Evolutionary conservation across 2,329 filamentous ascomycete genomes (phyloP).

Genomic region (Colletotrichum incanum): DNA sequence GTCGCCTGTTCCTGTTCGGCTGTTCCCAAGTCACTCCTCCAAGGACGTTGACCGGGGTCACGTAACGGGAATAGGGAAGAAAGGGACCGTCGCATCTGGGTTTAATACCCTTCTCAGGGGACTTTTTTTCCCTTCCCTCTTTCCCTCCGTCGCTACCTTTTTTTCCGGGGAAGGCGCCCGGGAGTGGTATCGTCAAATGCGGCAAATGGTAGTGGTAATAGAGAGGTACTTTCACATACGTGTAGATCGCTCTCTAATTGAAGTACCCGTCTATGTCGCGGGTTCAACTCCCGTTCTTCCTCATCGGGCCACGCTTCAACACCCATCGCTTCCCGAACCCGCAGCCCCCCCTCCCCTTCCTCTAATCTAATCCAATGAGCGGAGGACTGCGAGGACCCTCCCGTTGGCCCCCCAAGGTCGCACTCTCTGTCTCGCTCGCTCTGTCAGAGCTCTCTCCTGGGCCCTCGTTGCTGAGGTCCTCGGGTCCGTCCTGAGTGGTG

Average conservation of each 20-base stretch:
- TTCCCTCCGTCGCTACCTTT: neutral
- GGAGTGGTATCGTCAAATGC: conserved; percentile 17
- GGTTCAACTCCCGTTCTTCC: neutral
- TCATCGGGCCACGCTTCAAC: conserved; percentile 23
- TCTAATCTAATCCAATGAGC: conserved; percentile 39
- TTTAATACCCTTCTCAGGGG: conserved; percentile 1
- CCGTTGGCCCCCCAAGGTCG: conserved; percentile 23
- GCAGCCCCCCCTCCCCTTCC: conserved; percentile 19
- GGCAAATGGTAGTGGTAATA: conserved; percentile 7
- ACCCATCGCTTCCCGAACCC: conserved; percentile 22
- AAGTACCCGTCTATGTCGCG: conserved; percentile 19
- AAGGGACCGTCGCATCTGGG: conserved; percentile 20
- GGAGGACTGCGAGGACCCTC: conserved; percentile 38
- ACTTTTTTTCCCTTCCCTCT: neutral
- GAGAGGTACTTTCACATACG: neutral
- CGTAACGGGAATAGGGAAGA: conserved; percentile 15
- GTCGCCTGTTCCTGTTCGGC: neutral
- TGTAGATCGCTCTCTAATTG: accelerated
- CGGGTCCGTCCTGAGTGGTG: conserved; percentile 2
- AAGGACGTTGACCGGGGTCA: conserved; percentile 10
- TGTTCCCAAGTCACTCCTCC: neutral
- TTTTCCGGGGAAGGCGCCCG: conserved; percentile 34
- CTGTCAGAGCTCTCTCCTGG: conserved; percentile 1
- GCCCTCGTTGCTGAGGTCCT: conserved; percentile 1
- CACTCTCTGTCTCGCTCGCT: neutral